Conservation (phyloP, 331 rosid genomes). For the Rosa hybrid region DNA sequence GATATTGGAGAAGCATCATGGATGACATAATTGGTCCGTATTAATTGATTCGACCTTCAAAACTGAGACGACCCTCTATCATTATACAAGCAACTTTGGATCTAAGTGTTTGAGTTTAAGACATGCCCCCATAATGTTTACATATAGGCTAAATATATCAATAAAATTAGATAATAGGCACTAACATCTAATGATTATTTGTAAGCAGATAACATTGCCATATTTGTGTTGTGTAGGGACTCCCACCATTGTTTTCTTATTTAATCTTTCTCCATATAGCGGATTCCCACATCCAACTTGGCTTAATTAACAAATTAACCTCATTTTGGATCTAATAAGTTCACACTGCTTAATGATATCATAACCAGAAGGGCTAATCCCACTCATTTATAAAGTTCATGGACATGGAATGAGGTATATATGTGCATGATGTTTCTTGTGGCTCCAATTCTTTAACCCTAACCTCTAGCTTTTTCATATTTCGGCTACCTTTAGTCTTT, state of each 20-base stretch:
- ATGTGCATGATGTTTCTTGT: conserved; percentile 8
- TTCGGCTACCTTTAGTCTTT: conserved; percentile 10
- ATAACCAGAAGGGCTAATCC: conserved; percentile 10
- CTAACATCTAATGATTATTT: not conserved
- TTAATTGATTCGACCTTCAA: not conserved
- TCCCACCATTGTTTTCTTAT: not conserved
- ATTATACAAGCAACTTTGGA: not conserved
- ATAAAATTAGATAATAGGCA: not conserved
- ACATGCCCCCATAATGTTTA: not conserved
- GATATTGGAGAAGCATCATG: conserved; percentile 9
- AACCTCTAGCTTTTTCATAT: not conserved
- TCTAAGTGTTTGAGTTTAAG: not conserved
- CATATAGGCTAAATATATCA: not conserved
- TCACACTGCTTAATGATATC: conserved; percentile 21
- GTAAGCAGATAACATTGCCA: conserved; percentile 6
- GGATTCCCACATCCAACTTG: not conserved
- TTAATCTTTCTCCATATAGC: not conserved
- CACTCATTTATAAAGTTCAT: conserved; percentile 6
- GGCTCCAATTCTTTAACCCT: conserved; percentile 8
- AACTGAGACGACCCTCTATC: not conserved
- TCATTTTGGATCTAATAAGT: conserved; percentile 1
- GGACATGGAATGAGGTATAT: conserved; percentile 14
- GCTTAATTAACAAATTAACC: not conserved
- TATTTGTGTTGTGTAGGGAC: conserved; percentile 2
- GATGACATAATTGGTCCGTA: not conserved